A percentile compares a stretch with the other conserved stretches of the same genome.
phyloP scores from a whole-genome alignment of 768 basidiomycete species.

The Daedalea quercina region DNA sequence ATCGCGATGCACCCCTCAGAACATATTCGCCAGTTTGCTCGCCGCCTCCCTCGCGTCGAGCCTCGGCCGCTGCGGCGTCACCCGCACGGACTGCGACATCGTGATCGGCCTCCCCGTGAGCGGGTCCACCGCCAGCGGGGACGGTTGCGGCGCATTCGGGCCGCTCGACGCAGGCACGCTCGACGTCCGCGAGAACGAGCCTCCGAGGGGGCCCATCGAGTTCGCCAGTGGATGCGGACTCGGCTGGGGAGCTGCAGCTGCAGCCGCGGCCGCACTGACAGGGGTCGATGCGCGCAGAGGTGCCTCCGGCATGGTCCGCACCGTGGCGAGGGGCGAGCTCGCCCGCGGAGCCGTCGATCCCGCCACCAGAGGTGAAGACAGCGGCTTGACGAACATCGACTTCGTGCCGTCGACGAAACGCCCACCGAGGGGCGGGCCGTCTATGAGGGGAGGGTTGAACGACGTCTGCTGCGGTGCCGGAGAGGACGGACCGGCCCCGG shows the following conservation, averaged over 20 bases:
- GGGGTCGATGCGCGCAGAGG: slow-evolving; percentile 10
- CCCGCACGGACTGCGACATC: slow-evolving; percentile 70
- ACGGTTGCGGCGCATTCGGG: slow-evolving; percentile 2
- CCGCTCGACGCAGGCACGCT: slow-evolving; percentile 5
- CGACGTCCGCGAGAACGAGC: slow-evolving; percentile 4
- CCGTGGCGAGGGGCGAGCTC: not conserved
- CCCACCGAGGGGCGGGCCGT: slow-evolving; percentile 53
- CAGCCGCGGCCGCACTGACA: not conserved
- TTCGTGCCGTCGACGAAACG: slow-evolving; percentile 69
- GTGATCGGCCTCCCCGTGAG: slow-evolving; percentile 52
- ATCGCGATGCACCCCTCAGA: slow-evolving; percentile 32
- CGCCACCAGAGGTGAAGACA: slow-evolving; percentile 21
- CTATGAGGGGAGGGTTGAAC: slow-evolving; percentile 22
- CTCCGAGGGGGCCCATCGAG: slow-evolving; percentile 4
- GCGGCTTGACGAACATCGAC: slow-evolving; percentile 68
- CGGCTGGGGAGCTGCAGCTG: slow-evolving; percentile 2
- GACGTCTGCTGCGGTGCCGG: slow-evolving; percentile 24
- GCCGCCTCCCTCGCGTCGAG: slow-evolving; percentile 84
- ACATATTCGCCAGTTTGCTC: slow-evolving; percentile 88
- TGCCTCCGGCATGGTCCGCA: slow-evolving; percentile 4
- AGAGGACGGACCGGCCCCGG: slow-evolving; percentile 50
- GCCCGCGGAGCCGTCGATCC: slow-evolving; percentile 9
- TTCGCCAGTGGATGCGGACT: slow-evolving; percentile 13
- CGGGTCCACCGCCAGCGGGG: slow-evolving; percentile 43
- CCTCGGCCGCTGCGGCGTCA: slow-evolving; percentile 63